These are phyloP conservation scores for Fusarium sp. DNA, from an alignment of 2,329 filamentous ascomycete genomes.

Conservation along the genomic window DNA sequence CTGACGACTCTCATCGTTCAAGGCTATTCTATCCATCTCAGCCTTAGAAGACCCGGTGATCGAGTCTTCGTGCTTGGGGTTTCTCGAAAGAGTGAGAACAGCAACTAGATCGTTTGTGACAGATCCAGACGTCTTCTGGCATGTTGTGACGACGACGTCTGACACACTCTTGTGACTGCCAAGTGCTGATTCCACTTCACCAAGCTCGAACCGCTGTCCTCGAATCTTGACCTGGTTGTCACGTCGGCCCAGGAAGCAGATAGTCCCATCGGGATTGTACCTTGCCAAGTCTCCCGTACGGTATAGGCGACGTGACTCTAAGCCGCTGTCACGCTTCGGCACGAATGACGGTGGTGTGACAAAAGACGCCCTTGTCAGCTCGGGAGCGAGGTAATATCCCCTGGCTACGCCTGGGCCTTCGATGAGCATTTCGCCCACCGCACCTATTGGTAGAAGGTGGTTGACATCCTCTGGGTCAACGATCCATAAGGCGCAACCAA, in stretches of 20 bases:
- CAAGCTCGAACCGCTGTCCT: background rate
- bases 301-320: background rate
- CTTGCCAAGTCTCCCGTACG: background rate
- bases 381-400: background rate
- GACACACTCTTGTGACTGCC: background rate
- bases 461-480: background rate
- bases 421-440: background rate
- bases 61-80: too few relatives aligned
- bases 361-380: background rate
- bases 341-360: background rate
- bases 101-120: background rate
- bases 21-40: too few relatives aligned
- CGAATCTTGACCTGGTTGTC: conserved; percentile 4
- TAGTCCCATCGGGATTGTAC: background rate
- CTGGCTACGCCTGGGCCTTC: background rate
- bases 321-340: background rate
- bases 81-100: background rate
- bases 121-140: background rate
- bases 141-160: background rate
- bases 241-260: background rate
- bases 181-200: background rate
- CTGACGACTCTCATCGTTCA: background rate
- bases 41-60: too few relatives aligned
- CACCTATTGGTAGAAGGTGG: background rate
- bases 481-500: background rate